Base-by-base conservation (phyloP, 2,329 filamentous ascomycete species). In the Orbilia javanica region DNA sequence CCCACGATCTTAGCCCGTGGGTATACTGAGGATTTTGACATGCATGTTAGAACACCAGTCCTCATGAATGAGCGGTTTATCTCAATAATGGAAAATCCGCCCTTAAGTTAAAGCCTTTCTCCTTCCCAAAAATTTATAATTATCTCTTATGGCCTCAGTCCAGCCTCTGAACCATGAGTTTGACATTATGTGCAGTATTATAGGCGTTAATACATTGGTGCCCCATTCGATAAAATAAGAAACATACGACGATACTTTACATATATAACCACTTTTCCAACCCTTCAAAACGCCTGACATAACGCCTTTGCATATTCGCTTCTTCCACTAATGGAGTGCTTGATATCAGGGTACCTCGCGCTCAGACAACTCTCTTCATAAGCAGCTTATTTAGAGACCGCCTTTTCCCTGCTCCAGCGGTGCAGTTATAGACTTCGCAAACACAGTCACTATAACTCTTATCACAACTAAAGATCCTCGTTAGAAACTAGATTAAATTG, bases 351-450 rank as follows among this genome's bases (percentile, higher is more conserved):
- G 13, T 20, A 22, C 6, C 31, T n/a, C n/a, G n/a, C n/a, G n/a
- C 52, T 39, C 10, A 57, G 2, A 57, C 18, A 7, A 25, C 20
- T 13, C 34, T 42, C 18, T 60, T 60, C 34, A 27, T n/a, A 5
- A 15, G 0, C n/a, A 60, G 22, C 4, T 60, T n/a, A 39, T 48
- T 18, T 1, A 69, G n/a, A 34, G 52, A 55, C 2, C 55, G 31
- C 27, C 42, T 64, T 15, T 39, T 48, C 5, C 11, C 34, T 10
- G n/a, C 27, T 11, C 50, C 55, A 31, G 13, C 22, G 0, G 10
- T 27, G 20, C 73, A 77, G 5, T 70, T 60, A 29, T 71, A 77
- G 8, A 66, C 70, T 55, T 63, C 66, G 20, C 73, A 77, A 22
- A 77, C 20, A 39, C 73, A 77, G 10, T 4, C 18, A 7, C n/a